phyloP scores from a whole-genome alignment of 2,329 filamentous ascomycete species.

The Mariannaea elegans region DNA sequence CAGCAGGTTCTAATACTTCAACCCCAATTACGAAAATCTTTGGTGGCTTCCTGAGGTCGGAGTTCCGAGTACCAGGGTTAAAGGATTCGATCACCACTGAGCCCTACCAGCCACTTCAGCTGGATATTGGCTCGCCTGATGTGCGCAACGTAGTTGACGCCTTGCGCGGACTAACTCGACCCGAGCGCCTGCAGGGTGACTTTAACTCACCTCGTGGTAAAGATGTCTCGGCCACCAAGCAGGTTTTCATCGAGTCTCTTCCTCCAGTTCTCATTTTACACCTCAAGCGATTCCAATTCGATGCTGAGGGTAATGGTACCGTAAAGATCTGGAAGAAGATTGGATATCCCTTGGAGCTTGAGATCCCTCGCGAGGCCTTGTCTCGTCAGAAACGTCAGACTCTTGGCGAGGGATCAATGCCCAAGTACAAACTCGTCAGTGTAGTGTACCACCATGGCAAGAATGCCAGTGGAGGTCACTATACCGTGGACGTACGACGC shows the following conservation, averaged over 20 bases:
- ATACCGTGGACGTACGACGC: slow-evolving; percentile 94
- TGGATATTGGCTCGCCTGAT: slow-evolving; percentile 89
- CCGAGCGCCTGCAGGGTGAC: slow-evolving; percentile 86
- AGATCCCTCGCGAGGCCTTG: slow-evolving; percentile 91
- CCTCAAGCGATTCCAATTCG: slow-evolving; percentile 96
- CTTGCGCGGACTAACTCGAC: slow-evolving; percentile 81
- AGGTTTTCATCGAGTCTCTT: slow-evolving; percentile 91
- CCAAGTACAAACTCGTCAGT: slow-evolving; percentile 85
- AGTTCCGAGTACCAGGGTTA: slow-evolving; percentile 84
- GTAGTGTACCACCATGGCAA: slow-evolving; percentile 98
- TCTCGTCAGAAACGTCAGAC: slow-evolving; percentile 75
- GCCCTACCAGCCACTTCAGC: slow-evolving; percentile 91
- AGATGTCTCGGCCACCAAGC: slow-evolving; percentile 84
- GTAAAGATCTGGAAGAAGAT: slow-evolving; percentile 99
- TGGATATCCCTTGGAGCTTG: slow-evolving; percentile 92
- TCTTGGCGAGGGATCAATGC: slow-evolving; percentile 72
- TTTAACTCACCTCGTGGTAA: slow-evolving; percentile 82
- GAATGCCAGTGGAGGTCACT: slow-evolving; percentile 94
- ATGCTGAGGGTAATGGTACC: slow-evolving; percentile 79
- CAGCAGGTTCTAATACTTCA: slow-evolving; percentile 77
- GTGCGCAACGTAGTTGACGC: slow-evolving; percentile 94
- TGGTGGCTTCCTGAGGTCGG: slow-evolving; percentile 88
- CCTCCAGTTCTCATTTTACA: slow-evolving; percentile 94
- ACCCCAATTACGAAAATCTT: slow-evolving; percentile 96
- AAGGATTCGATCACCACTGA: slow-evolving; percentile 93